These are phyloP conservation scores for Paecilomyces formosus DNA, from an alignment of 2,329 filamentous ascomycete species.

Conservation along the genomic window DNA sequence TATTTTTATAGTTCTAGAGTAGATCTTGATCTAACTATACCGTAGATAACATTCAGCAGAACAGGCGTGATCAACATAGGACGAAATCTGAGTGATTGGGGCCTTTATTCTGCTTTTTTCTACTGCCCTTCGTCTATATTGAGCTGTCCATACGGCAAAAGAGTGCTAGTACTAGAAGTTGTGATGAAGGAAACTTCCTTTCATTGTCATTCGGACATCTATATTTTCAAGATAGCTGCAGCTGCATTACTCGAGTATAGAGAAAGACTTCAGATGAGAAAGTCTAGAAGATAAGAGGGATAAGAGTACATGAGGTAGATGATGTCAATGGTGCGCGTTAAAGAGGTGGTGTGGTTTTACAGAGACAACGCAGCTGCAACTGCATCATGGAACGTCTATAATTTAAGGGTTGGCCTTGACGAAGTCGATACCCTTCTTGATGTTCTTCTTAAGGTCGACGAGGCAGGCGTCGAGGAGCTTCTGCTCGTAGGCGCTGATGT, in stretches of 20 bases:
- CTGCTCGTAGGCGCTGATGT: constrained; percentile 79
- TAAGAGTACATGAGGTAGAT: constrained; percentile 5
- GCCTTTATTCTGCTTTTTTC: background rate
- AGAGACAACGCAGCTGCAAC: constrained; percentile 11
- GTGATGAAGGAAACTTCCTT: background rate
- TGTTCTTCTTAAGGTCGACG: constrained; percentile 65
- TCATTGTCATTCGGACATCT: background rate
- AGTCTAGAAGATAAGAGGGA: background rate
- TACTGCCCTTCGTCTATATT: background rate
- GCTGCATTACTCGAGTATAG: constrained; percentile 16
- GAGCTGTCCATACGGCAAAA: no score
- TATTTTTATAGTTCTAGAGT: background rate
- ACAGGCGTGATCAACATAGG: no score
- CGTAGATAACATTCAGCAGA: no score
- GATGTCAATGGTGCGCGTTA: constrained; percentile 7
- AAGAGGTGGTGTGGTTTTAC: constrained; percentile 18
- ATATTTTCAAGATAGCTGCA: constrained; percentile 6
- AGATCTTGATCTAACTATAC: no score
- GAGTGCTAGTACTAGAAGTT: no score
- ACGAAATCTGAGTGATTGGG: no score
- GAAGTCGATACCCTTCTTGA: constrained; percentile 75
- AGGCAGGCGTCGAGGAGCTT: constrained; percentile 81
- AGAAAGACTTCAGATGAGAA: constrained; percentile 11
- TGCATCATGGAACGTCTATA: constrained; percentile 7
- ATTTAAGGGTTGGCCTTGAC: constrained; percentile 51